These are phyloP conservation scores for Taphrina flavorubra DNA, from an alignment of 1,139 yeast species.

Conservation along the genomic window DNA sequence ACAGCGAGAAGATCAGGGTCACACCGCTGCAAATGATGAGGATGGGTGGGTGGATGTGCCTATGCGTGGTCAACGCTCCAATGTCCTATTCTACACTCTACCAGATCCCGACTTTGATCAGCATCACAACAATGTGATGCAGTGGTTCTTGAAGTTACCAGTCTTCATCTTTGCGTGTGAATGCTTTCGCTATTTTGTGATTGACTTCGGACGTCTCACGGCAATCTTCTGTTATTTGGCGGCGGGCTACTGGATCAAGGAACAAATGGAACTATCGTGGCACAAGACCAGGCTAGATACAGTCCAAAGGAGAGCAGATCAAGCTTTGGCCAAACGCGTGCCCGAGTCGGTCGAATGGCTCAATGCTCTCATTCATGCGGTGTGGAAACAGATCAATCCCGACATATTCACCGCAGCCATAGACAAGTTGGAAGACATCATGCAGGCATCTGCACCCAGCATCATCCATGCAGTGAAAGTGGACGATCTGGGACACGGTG, in stretches of 20 bases:
- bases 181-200: slow-evolving; percentile 25
- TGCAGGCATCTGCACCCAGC: slow-evolving; percentile 41
- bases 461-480: slow-evolving; percentile 37
- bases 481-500: slow-evolving; percentile 38
- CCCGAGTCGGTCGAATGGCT: slow-evolving; percentile 42
- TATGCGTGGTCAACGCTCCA: slow-evolving; percentile 30
- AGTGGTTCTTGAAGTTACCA: slow-evolving; percentile 25
- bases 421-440: slow-evolving; percentile 41
- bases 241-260: slow-evolving; percentile 30
- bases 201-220: slow-evolving; percentile 18
- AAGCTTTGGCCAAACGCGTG: slow-evolving; percentile 25
- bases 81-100: slow-evolving; percentile 19
- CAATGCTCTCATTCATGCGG: slow-evolving; percentile 28
- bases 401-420: slow-evolving; percentile 33
- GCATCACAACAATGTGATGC: slow-evolving; percentile 23
- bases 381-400: slow-evolving; percentile 37
- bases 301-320: slow-evolving; percentile 25
- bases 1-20: slow-evolving; percentile 7
- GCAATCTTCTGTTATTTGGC: slow-evolving; percentile 5
- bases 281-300: slow-evolving; percentile 15
- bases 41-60: slow-evolving; percentile 32
- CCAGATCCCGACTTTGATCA: slow-evolving; percentile 29
- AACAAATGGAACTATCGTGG: slow-evolving; percentile 22
- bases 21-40: slow-evolving; percentile 23
- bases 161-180: slow-evolving; percentile 15